A percentile compares a stretch with the other conserved stretches of the same genome.
phyloP scores from a whole-genome alignment of 768 basidiomycete species.

The Tubosaeta brunneosetosa region DNA sequence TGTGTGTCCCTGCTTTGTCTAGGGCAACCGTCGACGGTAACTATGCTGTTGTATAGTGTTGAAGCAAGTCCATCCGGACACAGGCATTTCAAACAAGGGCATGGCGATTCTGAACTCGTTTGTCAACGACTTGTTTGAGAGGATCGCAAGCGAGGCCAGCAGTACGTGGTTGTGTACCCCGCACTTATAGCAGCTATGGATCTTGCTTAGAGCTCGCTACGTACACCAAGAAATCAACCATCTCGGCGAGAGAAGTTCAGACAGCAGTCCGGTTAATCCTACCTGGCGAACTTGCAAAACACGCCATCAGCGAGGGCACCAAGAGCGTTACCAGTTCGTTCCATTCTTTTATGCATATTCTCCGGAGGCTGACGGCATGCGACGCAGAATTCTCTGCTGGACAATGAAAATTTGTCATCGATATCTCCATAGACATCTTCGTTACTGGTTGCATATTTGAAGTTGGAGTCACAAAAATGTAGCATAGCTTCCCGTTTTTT shows the following conservation, averaged over 20 bases:
- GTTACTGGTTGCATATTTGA: neutral
- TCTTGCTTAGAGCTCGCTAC: conserved; percentile 48
- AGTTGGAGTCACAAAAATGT: conserved; percentile 7
- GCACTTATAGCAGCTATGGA: neutral
- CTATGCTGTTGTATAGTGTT: conserved; percentile 36
- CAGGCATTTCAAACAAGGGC: conserved; percentile 67
- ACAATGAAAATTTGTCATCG: neutral
- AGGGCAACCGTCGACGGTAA: neutral
- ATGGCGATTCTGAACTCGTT: conserved; percentile 59
- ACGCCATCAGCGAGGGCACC: conserved; percentile 72
- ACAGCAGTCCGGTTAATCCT: conserved; percentile 66
- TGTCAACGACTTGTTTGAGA: conserved; percentile 60
- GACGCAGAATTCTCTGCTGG: conserved; percentile 26
- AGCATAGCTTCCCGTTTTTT: conserved; percentile 13
- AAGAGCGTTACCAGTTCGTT: conserved; percentile 52
- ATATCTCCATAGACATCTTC: neutral
- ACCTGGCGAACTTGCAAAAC: conserved; percentile 69
- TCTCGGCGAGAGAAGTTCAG: conserved; percentile 70
- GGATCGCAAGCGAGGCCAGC: conserved; percentile 50
- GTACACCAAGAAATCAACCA: conserved; percentile 70
- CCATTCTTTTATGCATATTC: neutral
- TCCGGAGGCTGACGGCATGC: conserved; percentile 1
- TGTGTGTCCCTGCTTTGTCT: conserved; percentile 11
- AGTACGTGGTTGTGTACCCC: conserved; percentile 29
- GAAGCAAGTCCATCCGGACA: conserved; percentile 72